Evolutionary conservation across 2,329 filamentous ascomycete genomes (phyloP), one percentile per base, ranked within the genome.

Genomic region (Gaeumannomyces tritici): DNA sequence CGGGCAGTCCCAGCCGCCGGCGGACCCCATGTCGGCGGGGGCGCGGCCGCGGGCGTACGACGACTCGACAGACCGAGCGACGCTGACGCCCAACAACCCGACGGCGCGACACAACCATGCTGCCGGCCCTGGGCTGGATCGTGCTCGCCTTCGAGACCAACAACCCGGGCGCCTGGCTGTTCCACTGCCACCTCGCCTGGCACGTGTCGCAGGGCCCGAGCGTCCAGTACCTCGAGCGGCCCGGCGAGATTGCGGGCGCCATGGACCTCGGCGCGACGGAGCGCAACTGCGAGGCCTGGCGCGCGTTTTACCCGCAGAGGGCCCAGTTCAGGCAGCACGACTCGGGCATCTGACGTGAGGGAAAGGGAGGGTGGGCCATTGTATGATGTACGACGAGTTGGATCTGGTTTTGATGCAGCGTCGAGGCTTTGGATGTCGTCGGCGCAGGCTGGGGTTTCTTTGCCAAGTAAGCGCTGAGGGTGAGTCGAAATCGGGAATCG

Each of bases 211-310:
- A 62, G 55, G 61, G 61, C 26, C 60, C 66, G 6, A 77, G 74
- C 6, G 67, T 81, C 51, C 80, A 83, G 68, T 81, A 82, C 65
- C 65, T 82, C 24, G 81, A 67, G 62, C 59, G 55, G 13, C 26
- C 56, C 55, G 33, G n/a, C 27, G 61, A 62, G 35, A 58, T 62
- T 18, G 21, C 28, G 31, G n/a, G 18, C 11, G 55, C 33, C 18
- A 62, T 62, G 61, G 27, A 62, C 35, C 55, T 62, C 21, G 42
- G 29, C n/a, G 26, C 57, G 26, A 58, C 57, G 5, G 31, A 62
- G 35, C 33, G 18, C 18, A 62, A 57, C n/a, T 62, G 61, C 42
- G 54, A 62, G 27, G 33, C 55, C 21, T 62, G 61, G 61, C 33
- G 55, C 26, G 55, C 55, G 0, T 62, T 58, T 26, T 57, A 62